These are phyloP conservation scores for Astrocystis sublimbata DNA, from an alignment of 495 filamentous ascomycete genomes.

Conservation along the genomic window DNA sequence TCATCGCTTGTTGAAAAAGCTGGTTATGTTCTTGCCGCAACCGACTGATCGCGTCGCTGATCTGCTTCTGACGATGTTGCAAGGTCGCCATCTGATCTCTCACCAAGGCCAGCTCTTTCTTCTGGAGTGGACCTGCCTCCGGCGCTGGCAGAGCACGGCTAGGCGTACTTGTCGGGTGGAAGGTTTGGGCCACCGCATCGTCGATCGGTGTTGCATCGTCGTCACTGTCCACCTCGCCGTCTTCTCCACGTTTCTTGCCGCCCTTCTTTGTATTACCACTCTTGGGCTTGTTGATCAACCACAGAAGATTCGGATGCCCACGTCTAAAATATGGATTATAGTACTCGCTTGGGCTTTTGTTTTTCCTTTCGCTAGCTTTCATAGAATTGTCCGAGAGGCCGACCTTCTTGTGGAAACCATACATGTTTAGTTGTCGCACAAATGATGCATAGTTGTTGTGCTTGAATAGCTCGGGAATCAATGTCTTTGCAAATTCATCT, in stretches of 20 bases:
- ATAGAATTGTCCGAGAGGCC: conserved; percentile 96
- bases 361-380: conserved; percentile 93
- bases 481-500: conserved; percentile 95
- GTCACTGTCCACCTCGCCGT: conserved; percentile 68
- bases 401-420: conserved; percentile 98
- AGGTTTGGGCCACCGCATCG: conserved; percentile 34
- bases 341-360: conserved; percentile 97
- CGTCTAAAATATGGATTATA: conserved; percentile 94
- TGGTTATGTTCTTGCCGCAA: conserved; percentile 83
- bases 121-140: conserved; percentile 59
- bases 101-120: conserved; percentile 74
- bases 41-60: conserved; percentile 74
- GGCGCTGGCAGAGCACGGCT: conserved; percentile 30
- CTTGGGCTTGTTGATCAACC: conserved; percentile 97
- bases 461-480: conserved; percentile 98
- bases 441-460: conserved; percentile 99
- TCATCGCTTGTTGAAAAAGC: conserved; percentile 83
- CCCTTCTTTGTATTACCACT: conserved; percentile 59
- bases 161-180: conserved; percentile 15
- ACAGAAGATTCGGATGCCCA: conserved; percentile 88
- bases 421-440: conserved; percentile 98
- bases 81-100: conserved; percentile 77
- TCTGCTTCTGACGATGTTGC: conserved; percentile 80
- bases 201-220: conserved; percentile 56
- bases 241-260: conserved; percentile 64